Base-by-base conservation (phyloP, 108 stramenopile genomes). In the Poteriospumella lacustris region DNA sequence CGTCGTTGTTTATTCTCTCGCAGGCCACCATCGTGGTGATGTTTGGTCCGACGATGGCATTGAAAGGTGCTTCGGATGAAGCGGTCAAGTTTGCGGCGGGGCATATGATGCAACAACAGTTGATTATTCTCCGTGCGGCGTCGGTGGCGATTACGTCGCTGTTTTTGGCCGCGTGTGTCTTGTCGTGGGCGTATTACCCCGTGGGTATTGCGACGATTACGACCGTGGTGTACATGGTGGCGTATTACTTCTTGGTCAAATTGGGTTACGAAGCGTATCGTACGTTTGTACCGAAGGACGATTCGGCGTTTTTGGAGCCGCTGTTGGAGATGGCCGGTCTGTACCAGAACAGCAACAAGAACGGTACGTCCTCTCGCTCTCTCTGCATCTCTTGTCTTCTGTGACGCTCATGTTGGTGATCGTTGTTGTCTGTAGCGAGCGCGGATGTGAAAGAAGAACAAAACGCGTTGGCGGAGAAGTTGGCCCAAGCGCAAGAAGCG, bases 21-120 rank as follows among this genome's bases (percentile, higher is more conserved):
- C 70, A 73, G 36, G 43, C 70, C 12, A 73, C 70, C 47, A 42
- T 73, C 41, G 70, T 73, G 12, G 47, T 56, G 43, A 52, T 42
- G 15, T 73, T 52, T 73, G 70, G 70, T 15, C 70, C 70, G 9
- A 56, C 70, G 28, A 73, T 73, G 70, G 70, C 70, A 38, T 56
- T 73, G 28, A 73, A 56, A 52, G 70, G 70, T 5, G 5, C 43
- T 3, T 12, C 70, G 9, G 44, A 44, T 38, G 70, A 73, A 42
- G 70, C 70, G 26, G 70, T 73, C 9, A 73, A 44, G 31, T 15
- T 12, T 29, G 43, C 70, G 9, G 70, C 47, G 31, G 12, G 31
- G 3, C 12, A 73, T 38, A 73, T 73, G 70, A 39, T 15, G 15
- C 31, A 24, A 5, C 70, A 73, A 38, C 70, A 73, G 36, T 3